Conservation (phyloP, 768 basidiomycete genomes). For the Guyanaporus albipodus region DNA sequence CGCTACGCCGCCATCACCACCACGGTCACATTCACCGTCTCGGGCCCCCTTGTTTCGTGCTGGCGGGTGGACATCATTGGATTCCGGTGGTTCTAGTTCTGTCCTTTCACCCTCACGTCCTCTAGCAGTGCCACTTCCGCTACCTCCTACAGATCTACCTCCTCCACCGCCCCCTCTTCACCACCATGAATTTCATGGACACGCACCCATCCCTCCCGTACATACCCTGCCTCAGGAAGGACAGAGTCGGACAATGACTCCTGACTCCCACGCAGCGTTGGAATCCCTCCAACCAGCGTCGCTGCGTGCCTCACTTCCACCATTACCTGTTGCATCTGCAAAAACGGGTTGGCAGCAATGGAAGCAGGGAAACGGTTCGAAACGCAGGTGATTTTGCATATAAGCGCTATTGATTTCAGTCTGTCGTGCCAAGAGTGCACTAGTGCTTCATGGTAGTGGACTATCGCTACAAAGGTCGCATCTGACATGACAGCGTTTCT, state of each 20-base stretch:
- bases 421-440: no score
- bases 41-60: slow-evolving; percentile 50
- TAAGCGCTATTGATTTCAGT: no score
- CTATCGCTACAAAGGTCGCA: slow-evolving; percentile 13
- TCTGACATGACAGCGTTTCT: slow-evolving; percentile 16
- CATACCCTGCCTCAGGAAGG: slow-evolving; percentile 4
- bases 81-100: slow-evolving; percentile 39
- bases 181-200: slow-evolving; percentile 12
- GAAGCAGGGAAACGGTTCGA: slow-evolving; percentile 22
- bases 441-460: slow-evolving; percentile 1
- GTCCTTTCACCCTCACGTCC: slow-evolving; percentile 21
- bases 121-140: slow-evolving; percentile 13
- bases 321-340: slow-evolving; percentile 16
- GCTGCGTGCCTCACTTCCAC: slow-evolving; percentile 14
- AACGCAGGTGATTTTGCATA: slow-evolving; percentile 15
- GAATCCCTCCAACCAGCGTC: slow-evolving; percentile 7
- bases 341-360: slow-evolving; percentile 58
- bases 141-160: slow-evolving; percentile 13
- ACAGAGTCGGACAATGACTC: neutral
- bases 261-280: slow-evolving; percentile 12
- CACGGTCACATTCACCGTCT: slow-evolving; percentile 13
- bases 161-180: neutral
- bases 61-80: slow-evolving; percentile 67
- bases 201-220: slow-evolving; percentile 1
- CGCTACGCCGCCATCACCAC: slow-evolving; percentile 15